Conservation (phyloP, 2,329 filamentous ascomycete genomes). For the Monosporascus sp. region DNA sequence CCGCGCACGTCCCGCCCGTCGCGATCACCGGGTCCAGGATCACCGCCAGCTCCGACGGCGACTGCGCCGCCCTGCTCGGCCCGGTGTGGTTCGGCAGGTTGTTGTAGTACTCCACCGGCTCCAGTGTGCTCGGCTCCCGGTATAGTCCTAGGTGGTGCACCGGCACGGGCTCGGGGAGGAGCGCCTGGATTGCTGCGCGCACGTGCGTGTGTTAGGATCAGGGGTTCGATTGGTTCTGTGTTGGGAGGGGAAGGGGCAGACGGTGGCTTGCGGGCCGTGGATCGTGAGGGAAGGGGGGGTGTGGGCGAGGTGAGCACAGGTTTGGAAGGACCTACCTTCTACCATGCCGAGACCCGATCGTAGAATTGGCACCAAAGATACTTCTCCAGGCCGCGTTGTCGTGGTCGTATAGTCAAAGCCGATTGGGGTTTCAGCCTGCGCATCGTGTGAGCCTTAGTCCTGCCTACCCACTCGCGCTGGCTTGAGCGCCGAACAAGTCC, state of each 20-base stretch:
- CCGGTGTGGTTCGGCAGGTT: constrained; percentile 74
- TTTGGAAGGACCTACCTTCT: constrained; percentile 50
- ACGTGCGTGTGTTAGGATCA: no score
- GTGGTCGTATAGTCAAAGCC: constrained; percentile 68
- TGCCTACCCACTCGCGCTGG: no score
- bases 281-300: background rate
- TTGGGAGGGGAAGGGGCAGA: background rate
- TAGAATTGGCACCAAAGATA: constrained; percentile 88
- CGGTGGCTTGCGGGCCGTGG: background rate
- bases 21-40: constrained; percentile 90
- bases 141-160: constrained; percentile 94
- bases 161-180: constrained; percentile 74
- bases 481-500: no score
- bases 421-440: constrained; percentile 70
- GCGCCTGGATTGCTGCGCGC: constrained; percentile 62
- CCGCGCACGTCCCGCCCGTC: constrained; percentile 82
- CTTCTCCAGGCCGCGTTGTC: constrained; percentile 55
- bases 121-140: constrained; percentile 79
- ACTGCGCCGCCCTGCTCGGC: constrained; percentile 17
- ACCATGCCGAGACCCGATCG: constrained; percentile 89
- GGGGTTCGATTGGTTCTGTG: no score
- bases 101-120: constrained; percentile 97
- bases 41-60: constrained; percentile 59
- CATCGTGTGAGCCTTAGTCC: no score
- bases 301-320: background rate